Percentiles rank a stretch among this genome's conserved stretches.
Conservation (phyloP, 495 filamentous ascomycete genomes). For the Talaromyces proteolyticus region DNA sequence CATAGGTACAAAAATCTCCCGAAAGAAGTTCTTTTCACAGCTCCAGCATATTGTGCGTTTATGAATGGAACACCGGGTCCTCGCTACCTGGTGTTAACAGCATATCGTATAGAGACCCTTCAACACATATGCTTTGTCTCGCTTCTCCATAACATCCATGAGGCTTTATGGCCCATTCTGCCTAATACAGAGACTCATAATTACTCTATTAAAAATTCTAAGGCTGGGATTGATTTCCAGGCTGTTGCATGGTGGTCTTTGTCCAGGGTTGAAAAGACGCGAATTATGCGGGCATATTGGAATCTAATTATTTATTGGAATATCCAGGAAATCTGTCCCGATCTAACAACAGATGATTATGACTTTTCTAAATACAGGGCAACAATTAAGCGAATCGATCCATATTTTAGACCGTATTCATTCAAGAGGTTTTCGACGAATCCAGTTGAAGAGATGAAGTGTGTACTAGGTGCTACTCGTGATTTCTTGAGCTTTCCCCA, state of each 20-base stretch:
- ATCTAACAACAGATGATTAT: background rate
- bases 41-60: constrained; percentile 3
- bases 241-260: constrained; percentile 4
- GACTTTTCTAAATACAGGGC: background rate
- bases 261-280: constrained; percentile 1
- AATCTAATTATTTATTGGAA: constrained; percentile 7
- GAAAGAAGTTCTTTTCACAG: background rate
- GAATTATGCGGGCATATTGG: constrained; percentile 4
- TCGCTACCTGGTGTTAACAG: constrained; percentile 1
- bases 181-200: background rate
- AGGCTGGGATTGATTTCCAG: background rate
- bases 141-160: constrained; percentile 3
- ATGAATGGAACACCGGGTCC: background rate
- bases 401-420: background rate
- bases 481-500: background rate
- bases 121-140: constrained; percentile 2
- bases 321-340: constrained; percentile 1
- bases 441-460: constrained; percentile 5
- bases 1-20: constrained; percentile 1
- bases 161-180: constrained; percentile 2
- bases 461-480: constrained; percentile 3
- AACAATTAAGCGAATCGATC: background rate
- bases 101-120: constrained; percentile 3
- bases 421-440: background rate
- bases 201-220: constrained; percentile 2